These are phyloP conservation scores for Gnomoniopsis smithogilvyi DNA, from an alignment of 2,329 filamentous ascomycete species.

Conservation along the genomic window DNA sequence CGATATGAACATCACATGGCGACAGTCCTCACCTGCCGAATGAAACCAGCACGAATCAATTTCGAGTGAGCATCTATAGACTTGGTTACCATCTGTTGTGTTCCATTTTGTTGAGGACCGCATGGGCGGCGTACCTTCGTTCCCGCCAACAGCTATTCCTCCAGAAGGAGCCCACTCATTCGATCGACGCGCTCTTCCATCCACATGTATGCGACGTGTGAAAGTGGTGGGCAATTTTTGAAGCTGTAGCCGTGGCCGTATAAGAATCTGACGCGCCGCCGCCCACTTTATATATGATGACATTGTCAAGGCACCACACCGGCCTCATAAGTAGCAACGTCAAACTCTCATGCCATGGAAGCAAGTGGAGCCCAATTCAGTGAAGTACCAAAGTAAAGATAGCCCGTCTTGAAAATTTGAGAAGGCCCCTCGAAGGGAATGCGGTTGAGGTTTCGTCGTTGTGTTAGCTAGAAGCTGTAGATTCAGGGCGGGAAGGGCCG, in stretches of 20 bases:
- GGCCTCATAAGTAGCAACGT: too few relatives aligned
- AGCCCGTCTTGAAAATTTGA: background rate
- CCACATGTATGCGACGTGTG: constrained; percentile 18
- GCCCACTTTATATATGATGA: constrained; percentile 5
- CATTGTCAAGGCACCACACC: constrained; percentile 6
- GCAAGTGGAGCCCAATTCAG: background rate
- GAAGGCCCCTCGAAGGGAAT: background rate
- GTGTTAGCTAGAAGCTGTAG: background rate
- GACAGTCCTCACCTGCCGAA: constrained; percentile 60
- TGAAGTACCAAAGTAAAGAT: background rate
- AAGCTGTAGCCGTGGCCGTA: constrained; percentile 1
- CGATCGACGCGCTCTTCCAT: constrained; percentile 52
- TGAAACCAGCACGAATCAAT: constrained; percentile 67
- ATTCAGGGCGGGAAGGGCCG: background rate
- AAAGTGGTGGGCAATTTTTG: background rate
- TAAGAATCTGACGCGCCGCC: background rate
- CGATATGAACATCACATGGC: background rate
- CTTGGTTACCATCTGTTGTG: background rate
- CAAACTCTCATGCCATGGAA: background rate
- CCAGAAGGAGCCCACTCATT: constrained; percentile 77
- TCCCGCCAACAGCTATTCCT: constrained; percentile 56
- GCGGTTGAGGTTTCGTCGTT: background rate
- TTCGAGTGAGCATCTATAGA: constrained; percentile 60
- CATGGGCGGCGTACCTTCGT: constrained; percentile 42
- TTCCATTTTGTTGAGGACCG: background rate